A percentile compares a stretch with the other conserved stretches of the same genome.
Conservation (phyloP, 2,329 filamentous ascomycete species). For the Colletotrichum eremochloae region DNA sequence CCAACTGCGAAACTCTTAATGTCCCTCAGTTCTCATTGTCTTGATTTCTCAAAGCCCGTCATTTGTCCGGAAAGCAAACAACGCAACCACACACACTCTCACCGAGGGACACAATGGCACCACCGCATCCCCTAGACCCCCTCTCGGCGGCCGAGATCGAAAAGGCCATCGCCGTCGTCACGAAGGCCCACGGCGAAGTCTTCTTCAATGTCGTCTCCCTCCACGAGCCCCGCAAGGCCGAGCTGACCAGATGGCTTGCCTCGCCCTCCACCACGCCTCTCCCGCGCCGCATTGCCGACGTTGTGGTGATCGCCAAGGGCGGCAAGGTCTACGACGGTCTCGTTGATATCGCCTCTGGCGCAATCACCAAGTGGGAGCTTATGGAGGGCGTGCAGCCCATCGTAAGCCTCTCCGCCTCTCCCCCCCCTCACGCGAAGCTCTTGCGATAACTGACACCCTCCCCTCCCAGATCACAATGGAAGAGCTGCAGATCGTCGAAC, state of each 20-base stretch:
- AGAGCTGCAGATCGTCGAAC: slow-evolving; percentile 85
- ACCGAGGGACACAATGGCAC: slow-evolving; percentile 16
- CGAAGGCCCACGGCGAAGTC: slow-evolving; percentile 76
- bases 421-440: fast-evolving
- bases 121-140: slow-evolving; percentile 80
- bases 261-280: slow-evolving; percentile 70
- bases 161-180: slow-evolving; percentile 75
- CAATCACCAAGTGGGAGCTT: slow-evolving; percentile 80
- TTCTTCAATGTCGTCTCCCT: slow-evolving; percentile 90
- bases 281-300: slow-evolving; percentile 81
- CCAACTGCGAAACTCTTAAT: neutral
- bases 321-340: slow-evolving; percentile 87
- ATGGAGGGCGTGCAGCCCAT: slow-evolving; percentile 85
- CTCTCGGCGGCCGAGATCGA: slow-evolving; percentile 81
- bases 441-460: neutral
- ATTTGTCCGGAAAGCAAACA: neutral
- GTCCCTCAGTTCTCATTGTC: neutral
- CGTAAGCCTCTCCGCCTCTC: slow-evolving; percentile 57
- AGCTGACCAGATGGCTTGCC: slow-evolving; percentile 85
- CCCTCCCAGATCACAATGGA: slow-evolving; percentile 83
- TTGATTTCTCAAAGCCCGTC: neutral
- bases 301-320: slow-evolving; percentile 83
- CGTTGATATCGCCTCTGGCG: slow-evolving; percentile 77
- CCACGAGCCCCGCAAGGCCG: slow-evolving; percentile 85
- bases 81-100: neutral